These are phyloP conservation scores for Claviceps pazoutovae DNA, from an alignment of 2,329 filamentous ascomycete genomes.

Conservation along the genomic window DNA sequence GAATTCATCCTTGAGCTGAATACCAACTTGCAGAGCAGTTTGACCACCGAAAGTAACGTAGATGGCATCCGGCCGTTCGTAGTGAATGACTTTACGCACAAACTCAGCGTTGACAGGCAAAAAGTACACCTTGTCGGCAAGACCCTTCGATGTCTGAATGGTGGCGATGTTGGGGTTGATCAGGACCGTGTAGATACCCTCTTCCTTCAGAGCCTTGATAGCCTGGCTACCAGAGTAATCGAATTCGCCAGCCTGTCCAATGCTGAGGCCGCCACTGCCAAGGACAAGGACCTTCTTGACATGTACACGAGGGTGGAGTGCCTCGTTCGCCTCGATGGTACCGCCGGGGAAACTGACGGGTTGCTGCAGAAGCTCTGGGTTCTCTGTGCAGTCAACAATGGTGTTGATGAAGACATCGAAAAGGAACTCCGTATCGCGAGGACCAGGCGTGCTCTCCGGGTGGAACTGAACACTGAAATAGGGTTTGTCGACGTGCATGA, in stretches of 20 bases:
- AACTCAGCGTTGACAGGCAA: conserved; percentile 93
- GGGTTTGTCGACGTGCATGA: conserved; percentile 70
- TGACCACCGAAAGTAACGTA: conserved; percentile 97
- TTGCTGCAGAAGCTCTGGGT: conserved; percentile 50
- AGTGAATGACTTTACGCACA: conserved; percentile 90
- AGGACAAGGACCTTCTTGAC: conserved; percentile 93
- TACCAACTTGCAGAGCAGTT: conserved; percentile 91
- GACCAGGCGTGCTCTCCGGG: conserved; percentile 90
- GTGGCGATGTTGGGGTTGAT: conserved; percentile 99
- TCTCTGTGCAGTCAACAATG: conserved; percentile 56
- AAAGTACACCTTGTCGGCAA: conserved; percentile 98
- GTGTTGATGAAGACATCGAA: conserved; percentile 94
- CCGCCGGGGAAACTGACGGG: conserved; percentile 83
- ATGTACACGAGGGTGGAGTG: conserved; percentile 60
- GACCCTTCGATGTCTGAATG: conserved; percentile 93
- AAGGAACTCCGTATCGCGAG: conserved; percentile 87
- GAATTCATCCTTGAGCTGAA: conserved; percentile 95
- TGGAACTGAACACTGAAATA: conserved; percentile 99
- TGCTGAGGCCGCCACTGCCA: conserved; percentile 87
- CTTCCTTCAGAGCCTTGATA: conserved; percentile 95
- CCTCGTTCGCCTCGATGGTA: conserved; percentile 63
- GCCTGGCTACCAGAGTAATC: conserved; percentile 98
- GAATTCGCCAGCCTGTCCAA: conserved; percentile 96
- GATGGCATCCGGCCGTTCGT: conserved; percentile 90
- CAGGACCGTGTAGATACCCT: conserved; percentile 92